Base-by-base conservation (phyloP, 768 basidiomycete genomes). In the Russula virescens region DNA sequence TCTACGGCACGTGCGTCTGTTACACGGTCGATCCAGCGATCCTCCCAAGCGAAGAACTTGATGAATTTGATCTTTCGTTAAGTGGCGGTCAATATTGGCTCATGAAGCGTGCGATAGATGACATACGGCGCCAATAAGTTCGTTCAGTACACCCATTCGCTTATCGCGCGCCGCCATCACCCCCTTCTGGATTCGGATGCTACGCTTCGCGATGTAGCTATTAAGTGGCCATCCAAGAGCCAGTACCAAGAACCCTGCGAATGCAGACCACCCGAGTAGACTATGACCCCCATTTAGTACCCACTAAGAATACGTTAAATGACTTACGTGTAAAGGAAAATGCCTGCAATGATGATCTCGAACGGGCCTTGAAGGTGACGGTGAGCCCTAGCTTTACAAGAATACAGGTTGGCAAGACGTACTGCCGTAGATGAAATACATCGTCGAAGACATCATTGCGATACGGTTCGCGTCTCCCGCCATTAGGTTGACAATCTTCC, bases 401-500 rank as follows among this genome's bases (percentile, higher is more conserved):
- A 54, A 45, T 26, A 35, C 26, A 28, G 61, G 8, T 23, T 62
- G 51, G 66, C 19, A 25, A 52, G 18, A 65, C 75, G 21, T 62
- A 84, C 85, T 81, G 69, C 86, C 84, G 61, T 89, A 91, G 34
- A 88, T 74, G 70, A 86, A 83, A 69, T 88, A 89, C 56, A 79
- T 71, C 2, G 78, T 81, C 0, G 87, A 81, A 8, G 77, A 67
- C 58, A 79, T 83, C 75, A 78, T 78, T 3, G 83, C 75, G 60
- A 88, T 60, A 47, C 79, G 75, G 69, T 85, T 87, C 2, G 86
- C 84, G 70, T 92, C 90, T 8, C 83, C 84, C 16, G 89, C 85
- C 91, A 95, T 95, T 40, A 94, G 74, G 66, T 92, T 91, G 58
- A 94, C 90, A 56, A 95, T 91, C 72, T 94, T 94, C 14, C 94